These are phyloP conservation scores for Fusarium heterosporum DNA, from an alignment of 2,329 filamentous ascomycete genomes.

Conservation along the genomic window DNA sequence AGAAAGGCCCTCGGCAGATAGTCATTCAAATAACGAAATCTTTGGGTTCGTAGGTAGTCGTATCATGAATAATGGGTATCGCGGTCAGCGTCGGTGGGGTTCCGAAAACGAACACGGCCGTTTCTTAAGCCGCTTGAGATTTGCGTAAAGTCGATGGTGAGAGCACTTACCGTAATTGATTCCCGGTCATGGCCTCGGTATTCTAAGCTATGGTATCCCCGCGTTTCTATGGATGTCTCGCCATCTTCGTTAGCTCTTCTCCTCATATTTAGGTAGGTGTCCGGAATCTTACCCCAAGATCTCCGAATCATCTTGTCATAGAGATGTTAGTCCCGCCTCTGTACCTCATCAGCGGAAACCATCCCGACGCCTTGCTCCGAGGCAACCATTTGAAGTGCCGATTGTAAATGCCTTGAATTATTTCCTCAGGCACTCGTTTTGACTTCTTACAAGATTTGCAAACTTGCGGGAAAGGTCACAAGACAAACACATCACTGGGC, in stretches of 20 bases:
- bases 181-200: slow-evolving; percentile 29
- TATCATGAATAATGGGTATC: slow-evolving; percentile 38
- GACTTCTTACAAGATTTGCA: slow-evolving; percentile 2
- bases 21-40: not conserved
- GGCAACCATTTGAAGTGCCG: slow-evolving; percentile 27
- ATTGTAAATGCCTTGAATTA: slow-evolving; percentile 15
- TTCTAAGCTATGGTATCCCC: slow-evolving; percentile 29
- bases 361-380: slow-evolving; percentile 13
- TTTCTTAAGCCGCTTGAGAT: not conserved
- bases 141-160: not conserved
- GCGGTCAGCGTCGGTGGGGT: slow-evolving; percentile 24
- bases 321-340: slow-evolving; percentile 3
- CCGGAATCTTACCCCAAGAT: slow-evolving; percentile 17
- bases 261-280: slow-evolving; percentile 9
- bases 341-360: slow-evolving; percentile 6
- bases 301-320: slow-evolving; percentile 8
- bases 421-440: not conserved
- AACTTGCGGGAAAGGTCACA: not conserved
- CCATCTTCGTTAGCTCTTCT: slow-evolving; percentile 17
- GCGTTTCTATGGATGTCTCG: slow-evolving; percentile 11
- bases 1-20: not conserved
- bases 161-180: slow-evolving; percentile 25
- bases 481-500: not conserved
- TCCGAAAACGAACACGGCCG: slow-evolving; percentile 46
- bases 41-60: not conserved